Conservation (phyloP, 768 basidiomycete genomes). For the Coprinopsis cinerea region DNA sequence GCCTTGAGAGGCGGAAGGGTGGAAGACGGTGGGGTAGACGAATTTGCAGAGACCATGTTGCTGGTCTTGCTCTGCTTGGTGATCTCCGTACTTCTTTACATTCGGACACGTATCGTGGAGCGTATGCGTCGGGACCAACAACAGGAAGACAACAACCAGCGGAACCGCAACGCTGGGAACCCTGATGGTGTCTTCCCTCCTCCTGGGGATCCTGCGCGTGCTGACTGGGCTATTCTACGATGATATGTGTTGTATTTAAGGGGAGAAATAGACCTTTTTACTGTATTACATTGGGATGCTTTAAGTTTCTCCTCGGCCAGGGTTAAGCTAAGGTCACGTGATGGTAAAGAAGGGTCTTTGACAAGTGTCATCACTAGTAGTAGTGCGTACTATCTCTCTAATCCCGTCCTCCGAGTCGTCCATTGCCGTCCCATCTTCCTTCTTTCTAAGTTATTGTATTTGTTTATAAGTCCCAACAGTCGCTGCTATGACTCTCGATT, state of each 20-base stretch:
- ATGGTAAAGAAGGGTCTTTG: no score
- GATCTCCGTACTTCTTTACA: conserved; percentile 71
- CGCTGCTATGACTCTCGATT: conserved; percentile 44
- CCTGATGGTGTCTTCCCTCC: conserved; percentile 51
- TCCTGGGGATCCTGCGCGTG: conserved; percentile 55
- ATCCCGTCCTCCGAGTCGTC: background rate
- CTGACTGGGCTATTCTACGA: conserved; percentile 61
- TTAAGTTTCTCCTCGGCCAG: no score
- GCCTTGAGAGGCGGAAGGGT: conserved; percentile 52
- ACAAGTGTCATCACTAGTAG: no score
- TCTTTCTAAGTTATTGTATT: conserved; percentile 17
- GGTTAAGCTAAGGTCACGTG: no score
- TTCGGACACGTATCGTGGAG: conserved; percentile 74
- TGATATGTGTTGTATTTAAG: conserved; percentile 26
- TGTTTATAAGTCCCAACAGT: conserved; percentile 16
- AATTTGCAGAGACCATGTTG: conserved; percentile 76
- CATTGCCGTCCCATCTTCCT: background rate
- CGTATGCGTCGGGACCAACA: conserved; percentile 62
- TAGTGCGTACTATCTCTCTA: no score
- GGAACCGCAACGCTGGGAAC: conserved; percentile 31
- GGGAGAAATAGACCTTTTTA: no score
- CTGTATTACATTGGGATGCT: no score
- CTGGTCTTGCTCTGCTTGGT: conserved; percentile 67
- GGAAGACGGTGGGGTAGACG: conserved; percentile 60
- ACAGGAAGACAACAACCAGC: conserved; percentile 30